Percentiles rank a stretch among this genome's conserved stretches.
Conservation (phyloP, 1,284 basidiomycete genomes). For the Rhodofomes roseus region DNA sequence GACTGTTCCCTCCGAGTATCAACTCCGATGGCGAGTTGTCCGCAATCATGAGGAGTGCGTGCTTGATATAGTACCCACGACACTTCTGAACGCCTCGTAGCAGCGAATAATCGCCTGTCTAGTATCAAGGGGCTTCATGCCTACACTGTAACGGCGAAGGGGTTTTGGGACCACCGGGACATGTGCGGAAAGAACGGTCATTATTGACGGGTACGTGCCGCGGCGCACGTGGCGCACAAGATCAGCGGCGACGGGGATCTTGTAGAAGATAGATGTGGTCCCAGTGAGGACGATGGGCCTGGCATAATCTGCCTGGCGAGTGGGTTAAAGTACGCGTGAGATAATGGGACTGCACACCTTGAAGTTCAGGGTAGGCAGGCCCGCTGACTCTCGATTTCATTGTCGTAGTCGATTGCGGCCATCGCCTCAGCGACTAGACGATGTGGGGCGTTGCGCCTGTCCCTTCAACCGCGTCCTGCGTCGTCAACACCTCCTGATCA, state of each 20-base stretch:
- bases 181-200: slow-evolving; percentile 21
- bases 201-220: slow-evolving; percentile 23
- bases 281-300: neutral
- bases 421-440: neutral
- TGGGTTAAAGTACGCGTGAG: neutral
- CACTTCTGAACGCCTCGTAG: slow-evolving; percentile 24
- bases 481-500: neutral
- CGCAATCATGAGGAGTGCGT: neutral
- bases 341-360: neutral
- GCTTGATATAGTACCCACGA: slow-evolving; percentile 1
- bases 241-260: neutral
- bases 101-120: slow-evolving; percentile 29
- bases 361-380: neutral
- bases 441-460: neutral
- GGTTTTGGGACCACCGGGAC: slow-evolving; percentile 22
- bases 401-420: neutral
- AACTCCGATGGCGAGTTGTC: no score
- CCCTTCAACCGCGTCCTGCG: neutral
- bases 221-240: slow-evolving; percentile 10
- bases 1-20: no score
- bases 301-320: neutral
- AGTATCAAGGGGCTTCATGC: slow-evolving; percentile 35
- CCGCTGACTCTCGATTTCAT: neutral
- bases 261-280: neutral
- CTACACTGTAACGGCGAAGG: slow-evolving; percentile 22